Evolutionary conservation across 2,329 filamentous ascomycete species (phyloP).

Genomic region (Botrytis cinerea): DNA sequence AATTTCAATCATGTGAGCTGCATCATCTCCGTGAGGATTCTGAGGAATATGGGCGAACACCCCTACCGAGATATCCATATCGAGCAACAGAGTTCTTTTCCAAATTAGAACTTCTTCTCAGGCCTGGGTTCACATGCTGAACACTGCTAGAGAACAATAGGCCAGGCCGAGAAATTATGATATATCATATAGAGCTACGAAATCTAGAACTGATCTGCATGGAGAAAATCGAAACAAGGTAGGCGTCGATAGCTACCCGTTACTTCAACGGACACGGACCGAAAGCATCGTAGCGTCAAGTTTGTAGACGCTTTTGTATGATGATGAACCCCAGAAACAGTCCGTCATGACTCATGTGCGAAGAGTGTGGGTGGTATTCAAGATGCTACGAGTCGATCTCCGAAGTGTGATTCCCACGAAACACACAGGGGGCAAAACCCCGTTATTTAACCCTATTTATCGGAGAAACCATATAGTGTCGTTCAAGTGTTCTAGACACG

Average conservation of each 20-base stretch:
- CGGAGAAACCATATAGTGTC: background rate
- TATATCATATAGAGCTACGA: background rate
- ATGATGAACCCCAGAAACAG: background rate
- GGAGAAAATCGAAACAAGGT: background rate
- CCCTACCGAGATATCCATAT: background rate
- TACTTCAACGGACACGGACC: background rate
- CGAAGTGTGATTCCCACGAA: background rate
- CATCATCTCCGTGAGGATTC: background rate
- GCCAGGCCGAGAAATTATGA: background rate
- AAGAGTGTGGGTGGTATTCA: background rate
- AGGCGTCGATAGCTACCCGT: background rate
- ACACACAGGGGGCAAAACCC: background rate
- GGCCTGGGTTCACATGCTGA: background rate
- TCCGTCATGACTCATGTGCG: background rate
- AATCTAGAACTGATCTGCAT: slow-evolving; percentile 2
- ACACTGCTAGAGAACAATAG: background rate
- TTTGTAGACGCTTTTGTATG: background rate
- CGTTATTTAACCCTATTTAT: background rate
- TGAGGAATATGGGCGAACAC: background rate
- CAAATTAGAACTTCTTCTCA: background rate
- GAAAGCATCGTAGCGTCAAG: background rate
- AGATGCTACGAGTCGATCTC: background rate
- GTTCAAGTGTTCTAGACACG: background rate
- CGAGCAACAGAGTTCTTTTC: background rate
- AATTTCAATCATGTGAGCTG: background rate